Conservation (phyloP, 2,329 filamentous ascomycete species). For the Curvularia hawaiiensis region DNA sequence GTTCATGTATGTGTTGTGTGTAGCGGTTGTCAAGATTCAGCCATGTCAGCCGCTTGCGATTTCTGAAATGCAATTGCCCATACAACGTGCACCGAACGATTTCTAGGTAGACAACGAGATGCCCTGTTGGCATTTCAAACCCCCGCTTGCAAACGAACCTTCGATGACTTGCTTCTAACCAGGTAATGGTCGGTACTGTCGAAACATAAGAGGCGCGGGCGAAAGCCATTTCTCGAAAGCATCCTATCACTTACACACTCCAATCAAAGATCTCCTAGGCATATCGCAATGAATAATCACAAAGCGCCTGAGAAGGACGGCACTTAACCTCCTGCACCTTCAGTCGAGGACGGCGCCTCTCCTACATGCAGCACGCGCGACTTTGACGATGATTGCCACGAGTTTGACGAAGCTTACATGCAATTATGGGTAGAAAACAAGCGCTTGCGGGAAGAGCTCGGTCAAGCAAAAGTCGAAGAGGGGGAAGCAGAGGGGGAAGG, state of each 20-base stretch:
- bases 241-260: neutral
- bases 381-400: neutral
- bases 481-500: neutral
- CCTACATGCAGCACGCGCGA: neutral
- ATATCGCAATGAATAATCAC: neutral
- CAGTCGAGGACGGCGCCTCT: neutral
- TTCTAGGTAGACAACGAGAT: neutral
- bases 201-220: neutral
- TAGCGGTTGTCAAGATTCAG: neutral
- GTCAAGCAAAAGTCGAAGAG: neutral
- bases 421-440: neutral
- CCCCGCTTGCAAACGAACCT: neutral
- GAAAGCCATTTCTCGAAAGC: neutral
- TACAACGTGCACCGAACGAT: neutral
- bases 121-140: neutral
- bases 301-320: neutral
- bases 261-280: neutral
- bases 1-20: neutral
- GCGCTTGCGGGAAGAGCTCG: neutral
- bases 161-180: neutral
- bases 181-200: neutral
- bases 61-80: neutral
- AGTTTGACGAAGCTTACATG: neutral
- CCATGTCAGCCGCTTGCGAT: neutral
- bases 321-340: neutral